These are phyloP conservation scores for Colletotrichum euphorbiae DNA, from an alignment of 2,329 filamentous ascomycete species.

Conservation along the genomic window DNA sequence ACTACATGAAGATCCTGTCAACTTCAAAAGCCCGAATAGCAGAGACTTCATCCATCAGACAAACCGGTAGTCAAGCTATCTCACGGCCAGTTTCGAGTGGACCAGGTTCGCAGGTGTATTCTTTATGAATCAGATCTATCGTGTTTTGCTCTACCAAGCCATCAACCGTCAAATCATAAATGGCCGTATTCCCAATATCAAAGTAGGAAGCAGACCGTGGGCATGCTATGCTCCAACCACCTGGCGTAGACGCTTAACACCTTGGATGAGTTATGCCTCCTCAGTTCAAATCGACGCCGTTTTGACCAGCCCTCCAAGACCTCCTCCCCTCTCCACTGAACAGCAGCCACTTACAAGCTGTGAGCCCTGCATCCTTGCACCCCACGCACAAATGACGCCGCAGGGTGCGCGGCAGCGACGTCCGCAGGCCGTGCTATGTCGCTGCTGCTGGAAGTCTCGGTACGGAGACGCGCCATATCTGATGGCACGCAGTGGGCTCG, in stretches of 20 bases:
- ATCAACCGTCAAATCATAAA: conserved; percentile 19
- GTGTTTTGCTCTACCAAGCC: not conserved
- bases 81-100: too few species aligned
- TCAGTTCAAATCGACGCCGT: conserved; percentile 4
- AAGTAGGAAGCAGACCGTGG: not conserved
- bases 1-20: too few species aligned
- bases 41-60: too few species aligned
- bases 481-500: conserved; percentile 20
- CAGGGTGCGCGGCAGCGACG: conserved; percentile 14
- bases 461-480: conserved; percentile 20
- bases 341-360: conserved; percentile 15
- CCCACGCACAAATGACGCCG: conserved; percentile 12
- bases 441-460: conserved; percentile 19
- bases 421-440: not conserved
- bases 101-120: not conserved
- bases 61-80: too few species aligned
- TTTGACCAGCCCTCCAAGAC: not conserved
- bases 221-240: conserved; percentile 4
- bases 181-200: conserved; percentile 8
- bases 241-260: conserved; percentile 1
- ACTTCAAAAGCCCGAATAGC: too few species aligned
- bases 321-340: conserved; percentile 4
- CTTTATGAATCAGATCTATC: conserved; percentile 18
- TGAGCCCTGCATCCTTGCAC: conserved; percentile 9
- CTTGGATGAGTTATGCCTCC: conserved; percentile 5